Conservation (phyloP, 2,329 filamentous ascomycete genomes). For the Aureobasidium sp. region DNA sequence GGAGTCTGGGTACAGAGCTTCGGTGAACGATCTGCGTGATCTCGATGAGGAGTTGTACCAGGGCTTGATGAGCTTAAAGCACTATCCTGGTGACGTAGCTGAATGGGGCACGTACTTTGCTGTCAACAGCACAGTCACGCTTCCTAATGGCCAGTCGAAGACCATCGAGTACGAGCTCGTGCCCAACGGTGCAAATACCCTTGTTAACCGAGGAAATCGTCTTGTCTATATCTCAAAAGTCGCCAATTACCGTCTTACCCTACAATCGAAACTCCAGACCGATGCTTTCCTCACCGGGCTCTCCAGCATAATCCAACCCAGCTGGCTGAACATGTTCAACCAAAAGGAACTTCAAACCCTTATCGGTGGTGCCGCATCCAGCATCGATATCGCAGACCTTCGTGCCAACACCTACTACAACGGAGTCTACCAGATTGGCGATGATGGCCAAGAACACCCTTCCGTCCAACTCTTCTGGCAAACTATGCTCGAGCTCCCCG, state of each 20-base stretch:
- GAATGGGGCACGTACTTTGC: constrained; percentile 84
- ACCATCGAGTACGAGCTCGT: constrained; percentile 70
- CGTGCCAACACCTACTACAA: constrained; percentile 78
- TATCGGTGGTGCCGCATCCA: constrained; percentile 76
- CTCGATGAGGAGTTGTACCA: constrained; percentile 87
- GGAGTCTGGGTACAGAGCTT: constrained; percentile 74
- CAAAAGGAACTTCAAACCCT: constrained; percentile 89
- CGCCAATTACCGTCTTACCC: constrained; percentile 75
- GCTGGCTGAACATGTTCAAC: constrained; percentile 98
- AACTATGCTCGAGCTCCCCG: constrained; percentile 69
- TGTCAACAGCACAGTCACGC: constrained; percentile 60
- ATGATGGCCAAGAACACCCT: constrained; percentile 78
- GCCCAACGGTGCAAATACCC: constrained; percentile 64
- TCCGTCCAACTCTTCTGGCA: constrained; percentile 86
- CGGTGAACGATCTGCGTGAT: constrained; percentile 86
- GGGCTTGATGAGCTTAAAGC: constrained; percentile 74
- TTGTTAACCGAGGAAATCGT: constrained; percentile 86
- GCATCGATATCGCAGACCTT: constrained; percentile 82
- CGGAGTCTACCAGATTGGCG: constrained; percentile 81
- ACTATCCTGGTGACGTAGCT: constrained; percentile 71
- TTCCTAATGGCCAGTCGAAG: constrained; percentile 35
- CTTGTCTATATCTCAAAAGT: constrained; percentile 92
- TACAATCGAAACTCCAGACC: constrained; percentile 75
- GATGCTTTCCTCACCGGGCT: constrained; percentile 81
- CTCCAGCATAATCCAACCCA: constrained; percentile 77